Percentiles rank a stretch among this genome's conserved stretches.
Conservation (phyloP, 257 asterid genomes). For the Perilla frutescens region DNA sequence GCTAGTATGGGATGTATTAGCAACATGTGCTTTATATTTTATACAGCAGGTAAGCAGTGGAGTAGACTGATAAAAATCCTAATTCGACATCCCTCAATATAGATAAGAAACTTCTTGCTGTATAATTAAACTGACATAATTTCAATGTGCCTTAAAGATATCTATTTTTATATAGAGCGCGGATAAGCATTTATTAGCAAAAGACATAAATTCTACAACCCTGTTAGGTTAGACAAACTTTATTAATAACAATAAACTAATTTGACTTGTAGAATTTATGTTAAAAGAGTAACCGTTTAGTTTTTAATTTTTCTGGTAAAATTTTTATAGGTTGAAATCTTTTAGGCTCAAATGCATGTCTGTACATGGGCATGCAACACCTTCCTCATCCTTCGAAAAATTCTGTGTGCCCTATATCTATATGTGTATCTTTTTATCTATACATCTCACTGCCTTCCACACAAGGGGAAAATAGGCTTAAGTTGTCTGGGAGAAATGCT, state of each 20-base stretch:
- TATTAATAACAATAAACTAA: neutral
- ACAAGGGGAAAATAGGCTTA: neutral
- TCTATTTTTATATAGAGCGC: neutral
- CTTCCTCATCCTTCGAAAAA: neutral
- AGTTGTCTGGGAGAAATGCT: neutral
- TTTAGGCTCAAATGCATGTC: neutral
- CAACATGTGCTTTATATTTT: neutral
- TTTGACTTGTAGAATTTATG: constrained; percentile 15
- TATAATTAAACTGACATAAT: neutral
- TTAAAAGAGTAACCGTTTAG: neutral
- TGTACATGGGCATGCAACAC: neutral
- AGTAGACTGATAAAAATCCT: neutral
- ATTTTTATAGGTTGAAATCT: neutral
- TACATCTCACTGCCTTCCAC: constrained; percentile 2
- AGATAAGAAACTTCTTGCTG: neutral
- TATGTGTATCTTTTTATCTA: neutral
- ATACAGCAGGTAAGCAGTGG: neutral
- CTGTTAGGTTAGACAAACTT: neutral
- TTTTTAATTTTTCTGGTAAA: neutral
- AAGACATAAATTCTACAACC: neutral
- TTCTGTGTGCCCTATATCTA: neutral
- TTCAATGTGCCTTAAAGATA: neutral
- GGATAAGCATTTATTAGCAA: constrained; percentile 12
- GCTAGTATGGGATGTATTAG: constrained; percentile 12
- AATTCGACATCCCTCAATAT: neutral